Percentiles rank a stretch among this genome's conserved stretches.
Conservation (phyloP, 208 protist species). For the Angomonas deanei region DNA sequence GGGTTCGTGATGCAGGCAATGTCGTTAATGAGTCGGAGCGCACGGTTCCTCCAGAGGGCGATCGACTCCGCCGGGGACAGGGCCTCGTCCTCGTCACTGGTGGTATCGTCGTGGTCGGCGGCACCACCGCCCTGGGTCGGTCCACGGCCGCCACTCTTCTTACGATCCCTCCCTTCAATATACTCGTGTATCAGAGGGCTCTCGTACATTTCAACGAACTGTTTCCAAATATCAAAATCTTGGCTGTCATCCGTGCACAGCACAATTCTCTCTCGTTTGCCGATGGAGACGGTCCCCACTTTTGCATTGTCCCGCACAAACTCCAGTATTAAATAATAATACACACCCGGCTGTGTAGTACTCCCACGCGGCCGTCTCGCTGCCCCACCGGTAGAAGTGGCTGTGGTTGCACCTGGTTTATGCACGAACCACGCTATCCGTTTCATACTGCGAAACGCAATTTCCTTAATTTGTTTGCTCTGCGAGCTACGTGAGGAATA, state of each 20-base stretch:
- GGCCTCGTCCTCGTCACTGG: constrained; percentile 45
- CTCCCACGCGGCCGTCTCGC: background rate
- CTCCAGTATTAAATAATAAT: constrained; percentile 82
- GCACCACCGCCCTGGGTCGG: constrained; percentile 7
- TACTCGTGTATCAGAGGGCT: constrained; percentile 20
- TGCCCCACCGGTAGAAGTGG: background rate
- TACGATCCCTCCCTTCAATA: constrained; percentile 14
- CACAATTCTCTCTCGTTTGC: constrained; percentile 68
- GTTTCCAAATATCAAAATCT: constrained; percentile 74
- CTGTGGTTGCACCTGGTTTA: constrained; percentile 30
- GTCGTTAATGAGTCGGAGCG: constrained; percentile 45
- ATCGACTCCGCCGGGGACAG: background rate
- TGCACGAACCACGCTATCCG: constrained; percentile 68
- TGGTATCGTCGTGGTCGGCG: constrained; percentile 52
- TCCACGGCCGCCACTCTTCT: background rate
- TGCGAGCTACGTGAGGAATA: constrained; percentile 60
- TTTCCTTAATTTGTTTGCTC: constrained; percentile 41
- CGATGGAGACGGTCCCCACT: constrained; percentile 15
- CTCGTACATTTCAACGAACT: constrained; percentile 69
- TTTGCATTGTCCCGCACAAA: constrained; percentile 58
- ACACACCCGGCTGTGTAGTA: constrained; percentile 9
- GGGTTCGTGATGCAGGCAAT: constrained; percentile 35
- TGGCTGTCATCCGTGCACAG: constrained; percentile 76
- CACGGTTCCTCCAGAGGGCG: constrained; percentile 49
- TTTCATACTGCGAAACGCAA: constrained; percentile 76